Percentiles rank a stretch among this genome's conserved stretches.
These are phyloP conservation scores for Leavenworthia alabamica DNA, from an alignment of 345 rosid species.

Conservation along the genomic window DNA sequence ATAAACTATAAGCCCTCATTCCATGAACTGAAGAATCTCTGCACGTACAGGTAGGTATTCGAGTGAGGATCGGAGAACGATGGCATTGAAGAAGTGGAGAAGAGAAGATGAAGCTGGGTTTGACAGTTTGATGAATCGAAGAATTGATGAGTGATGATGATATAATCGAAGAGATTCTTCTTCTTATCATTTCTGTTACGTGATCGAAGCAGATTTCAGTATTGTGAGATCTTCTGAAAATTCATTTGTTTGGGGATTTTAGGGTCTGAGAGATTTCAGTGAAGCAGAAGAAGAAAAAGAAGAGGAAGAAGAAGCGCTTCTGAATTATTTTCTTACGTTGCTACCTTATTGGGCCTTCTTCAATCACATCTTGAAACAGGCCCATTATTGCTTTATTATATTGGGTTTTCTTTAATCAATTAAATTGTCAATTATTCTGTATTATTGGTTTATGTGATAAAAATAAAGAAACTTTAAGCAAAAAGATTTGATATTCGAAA, in stretches of 20 bases:
- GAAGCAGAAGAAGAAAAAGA: too few relatives aligned
- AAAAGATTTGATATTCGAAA: too few relatives aligned
- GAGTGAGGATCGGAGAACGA: constrained; percentile 18
- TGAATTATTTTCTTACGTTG: background rate
- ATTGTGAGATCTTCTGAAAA: too few relatives aligned
- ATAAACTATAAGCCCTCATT: constrained; percentile 53
- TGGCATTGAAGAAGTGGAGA: constrained; percentile 17
- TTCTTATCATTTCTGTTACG: constrained; percentile 41
- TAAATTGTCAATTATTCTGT: too few relatives aligned
- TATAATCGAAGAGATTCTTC: constrained; percentile 45
- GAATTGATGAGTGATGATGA: constrained; percentile 33
- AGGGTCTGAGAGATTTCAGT: constrained; percentile 28
- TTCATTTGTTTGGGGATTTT: constrained; percentile 20
- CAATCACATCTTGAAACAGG: background rate
- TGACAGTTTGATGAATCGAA: constrained; percentile 4
- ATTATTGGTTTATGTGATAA: too few relatives aligned
- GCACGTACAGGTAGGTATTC: background rate
- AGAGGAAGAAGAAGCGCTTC: too few relatives aligned
- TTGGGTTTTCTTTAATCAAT: background rate
- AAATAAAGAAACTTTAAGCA: too few relatives aligned
- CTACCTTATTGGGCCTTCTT: background rate
- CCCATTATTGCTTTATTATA: background rate
- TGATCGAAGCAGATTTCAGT: background rate
- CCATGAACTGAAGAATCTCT: constrained; percentile 32
- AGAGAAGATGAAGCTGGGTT: constrained; percentile 19